phyloP scores from a whole-genome alignment of 179 eudicot genomes.

The Camellia oleifera region DNA sequence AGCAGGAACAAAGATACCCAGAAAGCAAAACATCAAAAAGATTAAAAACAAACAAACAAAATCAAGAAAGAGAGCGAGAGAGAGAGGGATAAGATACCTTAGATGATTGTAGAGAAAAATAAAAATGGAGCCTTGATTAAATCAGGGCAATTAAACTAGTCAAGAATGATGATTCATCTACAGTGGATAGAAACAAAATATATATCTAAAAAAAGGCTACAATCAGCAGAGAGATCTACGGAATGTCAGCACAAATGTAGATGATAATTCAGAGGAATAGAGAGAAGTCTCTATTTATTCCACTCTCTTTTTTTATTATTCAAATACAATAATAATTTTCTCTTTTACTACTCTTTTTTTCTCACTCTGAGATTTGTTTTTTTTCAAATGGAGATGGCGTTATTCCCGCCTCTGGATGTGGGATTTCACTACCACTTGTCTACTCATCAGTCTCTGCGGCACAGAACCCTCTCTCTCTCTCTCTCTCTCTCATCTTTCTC shows the following conservation, averaged over 20 bases:
- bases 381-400: conserved; percentile 4
- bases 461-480: too few relatives aligned
- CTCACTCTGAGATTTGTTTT: neutral
- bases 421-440: conserved; percentile 10
- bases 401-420: conserved; percentile 10
- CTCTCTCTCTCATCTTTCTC: neutral
- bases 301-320: neutral
- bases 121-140: neutral
- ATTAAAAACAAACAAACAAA: neutral
- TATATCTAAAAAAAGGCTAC: too few relatives aligned
- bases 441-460: too few relatives aligned
- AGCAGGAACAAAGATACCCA: neutral
- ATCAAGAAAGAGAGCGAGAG: neutral
- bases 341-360: too few relatives aligned
- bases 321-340: too few relatives aligned
- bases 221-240: conserved; percentile 5
- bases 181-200: conserved; percentile 8
- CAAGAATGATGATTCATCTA: neutral
- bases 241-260: conserved; percentile 14
- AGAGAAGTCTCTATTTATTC: neutral
- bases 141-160: neutral
- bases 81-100: neutral
- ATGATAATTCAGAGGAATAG: neutral
- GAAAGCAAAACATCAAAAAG: neutral
- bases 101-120: neutral